A percentile compares a stretch with the other conserved stretches of the same genome.
phyloP scores from a whole-genome alignment of 129 eudicot genomes.

The Solidago caesia region DNA sequence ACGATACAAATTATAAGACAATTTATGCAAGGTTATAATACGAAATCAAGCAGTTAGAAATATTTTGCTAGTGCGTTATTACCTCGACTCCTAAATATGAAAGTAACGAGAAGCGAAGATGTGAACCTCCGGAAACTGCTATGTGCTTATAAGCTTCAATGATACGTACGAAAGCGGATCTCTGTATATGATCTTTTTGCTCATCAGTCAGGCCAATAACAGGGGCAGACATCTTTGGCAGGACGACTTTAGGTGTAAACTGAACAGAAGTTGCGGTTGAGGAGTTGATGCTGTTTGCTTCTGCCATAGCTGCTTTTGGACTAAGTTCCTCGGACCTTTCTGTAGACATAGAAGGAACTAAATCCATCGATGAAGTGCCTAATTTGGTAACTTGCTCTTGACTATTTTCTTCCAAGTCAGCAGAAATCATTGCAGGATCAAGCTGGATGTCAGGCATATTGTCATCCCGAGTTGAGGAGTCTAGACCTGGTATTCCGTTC shows the following conservation, averaged over 20 bases:
- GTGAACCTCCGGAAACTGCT: slow-evolving; percentile 79
- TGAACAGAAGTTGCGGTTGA: slow-evolving; percentile 72
- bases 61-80: slow-evolving; percentile 19
- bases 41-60: slow-evolving; percentile 1
- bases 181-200: slow-evolving; percentile 72
- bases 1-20: background rate
- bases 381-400: slow-evolving; percentile 54
- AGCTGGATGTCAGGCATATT: slow-evolving; percentile 40
- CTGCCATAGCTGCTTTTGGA: slow-evolving; percentile 58
- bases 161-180: slow-evolving; percentile 65
- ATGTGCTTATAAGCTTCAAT: slow-evolving; percentile 90
- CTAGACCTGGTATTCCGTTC: slow-evolving; percentile 82
- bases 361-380: slow-evolving; percentile 41
- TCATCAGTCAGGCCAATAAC: slow-evolving; percentile 69
- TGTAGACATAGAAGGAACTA: slow-evolving; percentile 69
- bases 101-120: slow-evolving; percentile 76
- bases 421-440: slow-evolving; percentile 38
- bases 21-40: slow-evolving; percentile 11
- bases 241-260: slow-evolving; percentile 50
- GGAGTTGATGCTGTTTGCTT: slow-evolving; percentile 48
- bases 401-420: slow-evolving; percentile 55
- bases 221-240: slow-evolving; percentile 96
- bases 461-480: slow-evolving; percentile 47
- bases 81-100: slow-evolving; percentile 91
- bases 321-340: slow-evolving; percentile 97